Evolutionary conservation across 2,329 filamentous ascomycete species (phyloP).

Genomic region (Botrytis galanthina): DNA sequence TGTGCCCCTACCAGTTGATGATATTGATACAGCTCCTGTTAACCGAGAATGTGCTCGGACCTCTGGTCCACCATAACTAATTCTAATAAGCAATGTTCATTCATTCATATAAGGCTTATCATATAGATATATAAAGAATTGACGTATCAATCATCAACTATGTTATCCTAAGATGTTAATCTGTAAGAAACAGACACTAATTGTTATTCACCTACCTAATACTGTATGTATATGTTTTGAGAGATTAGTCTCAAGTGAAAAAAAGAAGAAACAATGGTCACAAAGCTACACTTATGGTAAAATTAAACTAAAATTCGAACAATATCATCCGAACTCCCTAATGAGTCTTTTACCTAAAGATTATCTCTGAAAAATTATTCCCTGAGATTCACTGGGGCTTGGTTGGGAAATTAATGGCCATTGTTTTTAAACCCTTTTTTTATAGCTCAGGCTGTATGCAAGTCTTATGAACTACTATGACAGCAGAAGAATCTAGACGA

Average conservation of each 20-base stretch:
- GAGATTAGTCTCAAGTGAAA: not conserved
- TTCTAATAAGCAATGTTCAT: not conserved
- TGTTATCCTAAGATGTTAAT: not conserved
- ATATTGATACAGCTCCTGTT: not conserved
- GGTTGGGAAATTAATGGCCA: fast-evolving
- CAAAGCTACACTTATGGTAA: not conserved
- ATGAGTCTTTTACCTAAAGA: not conserved
- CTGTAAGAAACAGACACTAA: not conserved
- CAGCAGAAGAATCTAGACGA: not conserved
- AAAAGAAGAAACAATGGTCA: not conserved
- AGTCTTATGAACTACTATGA: not conserved
- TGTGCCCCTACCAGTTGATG: not conserved
- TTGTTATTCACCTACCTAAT: not conserved
- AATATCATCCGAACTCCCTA: not conserved
- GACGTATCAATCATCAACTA: not conserved
- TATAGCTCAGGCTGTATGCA: not conserved
- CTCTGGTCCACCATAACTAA: too few relatives aligned
- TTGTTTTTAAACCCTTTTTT: not conserved
- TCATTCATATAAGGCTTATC: not conserved
- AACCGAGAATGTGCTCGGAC: not conserved
- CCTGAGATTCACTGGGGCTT: not conserved
- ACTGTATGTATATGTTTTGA: not conserved
- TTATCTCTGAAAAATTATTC: not conserved
- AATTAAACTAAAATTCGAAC: not conserved
- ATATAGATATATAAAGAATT: not conserved